These are phyloP conservation scores for Allodekkera sacchari DNA, from an alignment of 805 yeast species.

Conservation along the genomic window DNA sequence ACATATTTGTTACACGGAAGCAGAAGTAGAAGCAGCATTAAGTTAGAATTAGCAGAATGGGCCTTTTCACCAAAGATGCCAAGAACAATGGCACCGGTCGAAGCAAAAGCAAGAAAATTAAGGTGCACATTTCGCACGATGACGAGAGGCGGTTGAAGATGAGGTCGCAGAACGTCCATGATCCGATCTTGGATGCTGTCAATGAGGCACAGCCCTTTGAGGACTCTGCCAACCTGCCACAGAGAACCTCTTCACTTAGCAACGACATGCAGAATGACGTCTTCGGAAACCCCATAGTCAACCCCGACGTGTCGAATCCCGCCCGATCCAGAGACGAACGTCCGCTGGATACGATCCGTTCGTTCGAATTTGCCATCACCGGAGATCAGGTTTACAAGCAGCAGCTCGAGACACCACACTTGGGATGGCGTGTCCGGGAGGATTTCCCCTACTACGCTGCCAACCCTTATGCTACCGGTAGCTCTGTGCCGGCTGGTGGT, in stretches of 20 bases:
- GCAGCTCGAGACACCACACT: conserved; percentile 65
- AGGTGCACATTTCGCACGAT: conserved; percentile 37
- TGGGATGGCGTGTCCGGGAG: conserved; percentile 84
- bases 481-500: not conserved
- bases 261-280: conserved; percentile 52
- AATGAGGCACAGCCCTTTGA: conserved; percentile 96
- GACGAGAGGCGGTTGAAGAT: conserved; percentile 51
- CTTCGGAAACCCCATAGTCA: conserved; percentile 72
- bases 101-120: conserved; percentile 8
- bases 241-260: conserved; percentile 20
- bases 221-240: conserved; percentile 33
- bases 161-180: conserved; percentile 66
- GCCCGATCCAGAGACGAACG: conserved; percentile 90
- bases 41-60: conserved; percentile 35
- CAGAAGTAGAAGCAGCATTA: too few relatives aligned
- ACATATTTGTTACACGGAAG: too few relatives aligned
- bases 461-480: conserved; percentile 25
- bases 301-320: conserved; percentile 88
- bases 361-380: conserved; percentile 89
- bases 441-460: conserved; percentile 54
- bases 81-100: conserved; percentile 20
- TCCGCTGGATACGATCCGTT: conserved; percentile 91
- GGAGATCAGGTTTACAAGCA: conserved; percentile 78
- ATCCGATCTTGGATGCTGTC: conserved; percentile 89
- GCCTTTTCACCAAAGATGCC: conserved; percentile 33